These are phyloP conservation scores for Pascua guehoae DNA, from an alignment of 1,284 basidiomycete genomes.

Conservation along the genomic window DNA sequence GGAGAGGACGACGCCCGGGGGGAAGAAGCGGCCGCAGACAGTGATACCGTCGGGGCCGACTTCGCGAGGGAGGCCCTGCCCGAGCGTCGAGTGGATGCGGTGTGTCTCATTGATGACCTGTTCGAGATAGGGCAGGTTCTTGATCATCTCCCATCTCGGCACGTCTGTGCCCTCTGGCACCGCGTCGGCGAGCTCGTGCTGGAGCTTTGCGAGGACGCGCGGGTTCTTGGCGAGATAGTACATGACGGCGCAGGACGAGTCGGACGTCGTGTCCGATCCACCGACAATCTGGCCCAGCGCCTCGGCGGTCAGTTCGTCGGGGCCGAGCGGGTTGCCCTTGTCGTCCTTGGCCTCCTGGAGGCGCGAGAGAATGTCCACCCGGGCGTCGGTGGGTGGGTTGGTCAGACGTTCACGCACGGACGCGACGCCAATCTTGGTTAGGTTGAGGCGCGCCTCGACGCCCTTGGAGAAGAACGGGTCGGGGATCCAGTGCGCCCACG, in stretches of 20 bases:
- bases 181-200: conserved; percentile 73
- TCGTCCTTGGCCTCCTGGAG: conserved; percentile 73
- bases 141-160: conserved; percentile 58
- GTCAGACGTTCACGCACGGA: conserved; percentile 71
- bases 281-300: conserved; percentile 81
- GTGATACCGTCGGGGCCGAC: conserved; percentile 52
- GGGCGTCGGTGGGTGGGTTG: conserved; percentile 53
- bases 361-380: conserved; percentile 74
- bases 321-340: conserved; percentile 56
- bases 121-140: conserved; percentile 68
- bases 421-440: conserved; percentile 77
- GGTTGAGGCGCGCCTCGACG: conserved; percentile 63
- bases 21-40: conserved; percentile 20
- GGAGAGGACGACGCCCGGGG: conserved; percentile 16
- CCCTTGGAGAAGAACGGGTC: conserved; percentile 67
- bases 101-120: conserved; percentile 79
- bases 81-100: conserved; percentile 68
- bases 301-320: conserved; percentile 73
- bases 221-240: conserved; percentile 73
- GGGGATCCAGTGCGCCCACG: conserved; percentile 62
- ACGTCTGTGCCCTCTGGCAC: conserved; percentile 60
- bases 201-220: conserved; percentile 64
- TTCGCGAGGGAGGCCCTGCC: conserved; percentile 73
- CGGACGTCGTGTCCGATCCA: conserved; percentile 59
- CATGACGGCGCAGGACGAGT: conserved; percentile 79